Evolutionary conservation across 2,329 filamentous ascomycete species (phyloP), one percentile per base, ranked within the genome.

Genomic region (Pseudocercospora eumusae): DNA sequence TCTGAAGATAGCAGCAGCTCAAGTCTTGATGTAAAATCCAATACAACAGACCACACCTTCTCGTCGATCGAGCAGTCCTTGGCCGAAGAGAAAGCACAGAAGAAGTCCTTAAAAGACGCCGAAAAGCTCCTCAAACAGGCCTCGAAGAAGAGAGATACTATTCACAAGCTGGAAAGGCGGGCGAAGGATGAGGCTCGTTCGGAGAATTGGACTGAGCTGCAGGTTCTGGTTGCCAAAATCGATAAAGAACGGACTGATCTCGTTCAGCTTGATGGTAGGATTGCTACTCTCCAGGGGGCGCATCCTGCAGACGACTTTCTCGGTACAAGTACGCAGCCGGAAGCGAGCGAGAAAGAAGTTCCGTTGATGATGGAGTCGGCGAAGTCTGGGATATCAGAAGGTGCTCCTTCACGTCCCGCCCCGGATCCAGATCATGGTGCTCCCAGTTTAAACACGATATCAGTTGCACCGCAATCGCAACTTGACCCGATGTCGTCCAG

Each of bases 221-320:
- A 52, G 20, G 47, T 52, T 10, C 47, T 52, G 4, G 47, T 52
- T 0, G 25, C 23, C 9, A 52, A 28, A 25, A 52, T 52, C 15
- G 47, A 52, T 8, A 25, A 25, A 18, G 47, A 52, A 23, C 31
- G 23, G 15, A 52, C 47, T 13, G 47, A 52, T 13, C 20, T 52
- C 4, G 23, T 28, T 3, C 21, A 52, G 47, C 23, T 52, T 11
- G 47, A 52, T 11, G 25, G 47, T 5, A 52, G 20, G 3, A n/a
- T 28, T 31, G 47, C 47, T 2, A 27, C 21, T 18, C 47, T 52
- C 8, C 21, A 11, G 8, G 47, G 47, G 18, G 15, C 11, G 23
- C 47, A 52, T n/a, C 47, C 47, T n/a, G 47, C 47, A 5, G 21
- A 52, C 15, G 47, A 52, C 23, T 52, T 52, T 31, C 47, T 52